Evolutionary conservation across 2,329 filamentous ascomycete genomes (phyloP).

Genomic region (Botryotinia convoluta): DNA sequence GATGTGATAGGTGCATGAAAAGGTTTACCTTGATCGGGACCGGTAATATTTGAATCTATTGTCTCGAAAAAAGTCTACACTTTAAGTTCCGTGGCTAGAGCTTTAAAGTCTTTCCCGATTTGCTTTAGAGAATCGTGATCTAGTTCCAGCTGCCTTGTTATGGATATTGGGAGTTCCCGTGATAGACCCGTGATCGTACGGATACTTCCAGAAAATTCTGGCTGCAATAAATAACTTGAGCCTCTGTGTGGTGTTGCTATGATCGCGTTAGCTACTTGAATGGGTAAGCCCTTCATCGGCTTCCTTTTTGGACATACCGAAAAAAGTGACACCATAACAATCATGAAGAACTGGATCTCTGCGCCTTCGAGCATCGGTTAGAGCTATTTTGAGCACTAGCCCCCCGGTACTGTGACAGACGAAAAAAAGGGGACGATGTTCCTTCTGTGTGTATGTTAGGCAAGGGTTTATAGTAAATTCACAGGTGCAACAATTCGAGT

Average conservation of each 20-base stretch:
- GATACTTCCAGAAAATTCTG: not conserved
- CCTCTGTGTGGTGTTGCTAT: not conserved
- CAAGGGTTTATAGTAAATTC: not conserved
- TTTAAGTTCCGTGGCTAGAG: conserved; percentile 19
- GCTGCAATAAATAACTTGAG: not conserved
- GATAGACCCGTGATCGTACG: not conserved
- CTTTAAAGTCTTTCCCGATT: conserved; percentile 19
- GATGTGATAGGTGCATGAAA: conserved; percentile 24
- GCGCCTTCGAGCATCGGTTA: not conserved
- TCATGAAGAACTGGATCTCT: not conserved
- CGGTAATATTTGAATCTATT: conserved; percentile 19
- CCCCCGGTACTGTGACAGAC: not conserved
- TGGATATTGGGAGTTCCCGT: not conserved
- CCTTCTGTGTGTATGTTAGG: not conserved
- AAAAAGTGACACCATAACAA: not conserved
- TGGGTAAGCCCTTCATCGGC: not conserved
- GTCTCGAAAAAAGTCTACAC: conserved; percentile 23
- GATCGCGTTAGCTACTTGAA: not conserved
- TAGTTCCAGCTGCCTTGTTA: conserved; percentile 9
- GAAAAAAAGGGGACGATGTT: not conserved
- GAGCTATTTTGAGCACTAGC: not conserved
- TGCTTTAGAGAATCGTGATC: conserved; percentile 13
- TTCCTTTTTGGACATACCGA: not conserved
- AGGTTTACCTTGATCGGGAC: conserved; percentile 7
- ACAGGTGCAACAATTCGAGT: not conserved